A percentile compares a stretch with the other conserved stretches of the same genome.
These are phyloP conservation scores for Fonsecaea pedrosoi DNA, from an alignment of 2,329 filamentous ascomycete species.

Conservation along the genomic window DNA sequence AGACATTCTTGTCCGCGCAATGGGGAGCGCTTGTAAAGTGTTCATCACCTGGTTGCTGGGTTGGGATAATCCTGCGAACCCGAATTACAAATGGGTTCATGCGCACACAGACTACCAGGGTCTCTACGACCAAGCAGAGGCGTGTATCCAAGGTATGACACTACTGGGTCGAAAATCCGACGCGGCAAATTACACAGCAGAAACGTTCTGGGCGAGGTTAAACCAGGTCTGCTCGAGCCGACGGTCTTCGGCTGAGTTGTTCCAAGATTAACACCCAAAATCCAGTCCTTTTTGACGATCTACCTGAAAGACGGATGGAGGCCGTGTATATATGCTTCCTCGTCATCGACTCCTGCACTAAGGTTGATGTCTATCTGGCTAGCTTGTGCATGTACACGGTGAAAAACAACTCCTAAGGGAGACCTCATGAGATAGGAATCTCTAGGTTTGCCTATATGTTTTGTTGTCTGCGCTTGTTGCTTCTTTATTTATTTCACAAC, in stretches of 20 bases:
- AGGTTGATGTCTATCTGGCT: not conserved
- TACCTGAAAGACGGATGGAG: not conserved
- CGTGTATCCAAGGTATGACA: slow-evolving; percentile 32
- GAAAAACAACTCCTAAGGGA: not conserved
- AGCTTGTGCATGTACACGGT: not conserved
- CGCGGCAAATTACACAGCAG: slow-evolving; percentile 30
- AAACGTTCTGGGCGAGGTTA: slow-evolving; percentile 25
- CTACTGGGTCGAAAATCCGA: slow-evolving; percentile 34
- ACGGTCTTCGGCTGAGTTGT: slow-evolving; percentile 1
- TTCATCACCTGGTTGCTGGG: slow-evolving; percentile 30
- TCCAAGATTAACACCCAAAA: not conserved
- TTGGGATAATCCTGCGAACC: slow-evolving; percentile 21
- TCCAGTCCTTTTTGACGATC: not conserved
- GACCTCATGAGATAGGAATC: not conserved
- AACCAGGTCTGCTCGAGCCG: slow-evolving; percentile 10
- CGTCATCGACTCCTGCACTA: not conserved
- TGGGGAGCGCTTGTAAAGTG: slow-evolving; percentile 31
- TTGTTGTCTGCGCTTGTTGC: not conserved
- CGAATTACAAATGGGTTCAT: slow-evolving; percentile 22
- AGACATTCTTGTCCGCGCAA: slow-evolving; percentile 48
- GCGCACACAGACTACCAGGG: slow-evolving; percentile 21
- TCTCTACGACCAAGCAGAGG: slow-evolving; percentile 25
- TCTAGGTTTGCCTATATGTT: not conserved
- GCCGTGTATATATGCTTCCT: not conserved
- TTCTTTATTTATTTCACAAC: not conserved